Evolutionary conservation across 2,329 filamentous ascomycete species (phyloP).

Genomic region (Bipolaris bicolor): DNA sequence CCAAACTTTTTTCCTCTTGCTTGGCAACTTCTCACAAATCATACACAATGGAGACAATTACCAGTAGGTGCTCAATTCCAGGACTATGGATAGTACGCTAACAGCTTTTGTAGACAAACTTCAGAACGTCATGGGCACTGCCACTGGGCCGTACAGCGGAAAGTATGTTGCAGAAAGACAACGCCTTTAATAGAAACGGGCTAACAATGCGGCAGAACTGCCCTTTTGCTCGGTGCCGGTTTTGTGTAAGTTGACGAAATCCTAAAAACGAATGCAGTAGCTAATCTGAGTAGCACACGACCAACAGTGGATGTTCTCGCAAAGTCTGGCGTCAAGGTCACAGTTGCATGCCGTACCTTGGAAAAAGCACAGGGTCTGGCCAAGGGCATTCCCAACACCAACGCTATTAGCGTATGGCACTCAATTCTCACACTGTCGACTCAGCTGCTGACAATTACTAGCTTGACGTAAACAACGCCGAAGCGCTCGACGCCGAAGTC

Average conservation of each 20-base stretch:
- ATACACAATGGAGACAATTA: slow-evolving; percentile 48
- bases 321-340: slow-evolving; percentile 63
- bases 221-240: slow-evolving; percentile 49
- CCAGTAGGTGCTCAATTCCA: slow-evolving; percentile 26
- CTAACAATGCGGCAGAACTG: slow-evolving; percentile 40
- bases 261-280: neutral
- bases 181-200: neutral
- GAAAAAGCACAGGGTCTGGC: slow-evolving; percentile 76
- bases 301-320: slow-evolving; percentile 65
- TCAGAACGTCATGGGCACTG: slow-evolving; percentile 38
- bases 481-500: slow-evolving; percentile 80
- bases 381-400: slow-evolving; percentile 71
- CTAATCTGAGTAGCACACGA: slow-evolving; percentile 49
- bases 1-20: slow-evolving; percentile 17
- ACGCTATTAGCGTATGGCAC: slow-evolving; percentile 62
- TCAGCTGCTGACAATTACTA: slow-evolving; percentile 48
- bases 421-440: neutral
- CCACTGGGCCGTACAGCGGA: slow-evolving; percentile 31
- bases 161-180: slow-evolving; percentile 39
- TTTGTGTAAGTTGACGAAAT: slow-evolving; percentile 41
- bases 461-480: slow-evolving; percentile 79
- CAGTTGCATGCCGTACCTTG: slow-evolving; percentile 80
- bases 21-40: slow-evolving; percentile 15
- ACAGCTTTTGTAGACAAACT: slow-evolving; percentile 39
- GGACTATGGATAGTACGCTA: slow-evolving; percentile 19